These are phyloP conservation scores for Acer campestre DNA, from an alignment of 345 rosid genomes.

Conservation along the genomic window DNA sequence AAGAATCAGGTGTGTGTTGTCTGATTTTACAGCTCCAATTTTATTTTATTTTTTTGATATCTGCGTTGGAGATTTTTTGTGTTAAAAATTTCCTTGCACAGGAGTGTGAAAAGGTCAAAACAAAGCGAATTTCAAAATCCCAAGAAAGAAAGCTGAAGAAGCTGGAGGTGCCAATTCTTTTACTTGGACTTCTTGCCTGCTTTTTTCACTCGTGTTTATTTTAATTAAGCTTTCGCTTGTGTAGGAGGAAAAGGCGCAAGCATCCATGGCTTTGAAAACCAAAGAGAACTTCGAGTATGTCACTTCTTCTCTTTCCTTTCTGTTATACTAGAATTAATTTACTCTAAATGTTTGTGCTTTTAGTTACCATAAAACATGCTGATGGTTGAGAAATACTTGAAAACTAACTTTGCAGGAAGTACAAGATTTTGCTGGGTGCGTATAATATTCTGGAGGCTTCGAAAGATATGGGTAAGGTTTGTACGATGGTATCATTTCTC, in stretches of 20 bases:
- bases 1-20: too few relatives aligned
- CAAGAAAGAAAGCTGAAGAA: conserved; percentile 74
- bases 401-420: conserved; percentile 49
- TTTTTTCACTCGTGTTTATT: conserved; percentile 9
- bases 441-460: conserved; percentile 69
- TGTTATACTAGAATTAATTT: background rate
- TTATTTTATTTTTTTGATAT: too few relatives aligned
- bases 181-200: background rate
- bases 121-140: too few relatives aligned
- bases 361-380: background rate
- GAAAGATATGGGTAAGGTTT: conserved; percentile 61
- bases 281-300: conserved; percentile 63
- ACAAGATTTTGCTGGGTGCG: conserved; percentile 62
- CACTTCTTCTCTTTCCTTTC: background rate
- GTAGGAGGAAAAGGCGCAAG: conserved; percentile 67
- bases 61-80: too few relatives aligned
- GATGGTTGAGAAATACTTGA: background rate
- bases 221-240: background rate
- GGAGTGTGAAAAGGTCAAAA: too few relatives aligned
- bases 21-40: too few relatives aligned
- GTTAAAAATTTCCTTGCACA: too few relatives aligned
- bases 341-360: conserved; percentile 7
- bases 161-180: conserved; percentile 48
- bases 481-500: conserved; percentile 27
- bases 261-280: conserved; percentile 44